Conservation (phyloP, 176 grass and related monocot species). For the Neostapfia colusana region DNA sequence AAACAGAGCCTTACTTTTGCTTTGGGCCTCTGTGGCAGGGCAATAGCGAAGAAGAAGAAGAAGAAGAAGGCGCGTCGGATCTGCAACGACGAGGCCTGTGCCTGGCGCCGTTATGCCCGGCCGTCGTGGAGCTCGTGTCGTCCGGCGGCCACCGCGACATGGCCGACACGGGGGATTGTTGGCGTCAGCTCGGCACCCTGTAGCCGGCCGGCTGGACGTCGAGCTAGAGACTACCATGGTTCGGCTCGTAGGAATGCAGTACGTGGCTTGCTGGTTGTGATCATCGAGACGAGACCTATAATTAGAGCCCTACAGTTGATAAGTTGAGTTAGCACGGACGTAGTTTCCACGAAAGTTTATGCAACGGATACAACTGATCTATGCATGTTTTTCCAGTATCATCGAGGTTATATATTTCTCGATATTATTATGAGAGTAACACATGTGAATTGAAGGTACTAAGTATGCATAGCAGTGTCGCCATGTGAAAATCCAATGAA, state of each 20-base stretch:
- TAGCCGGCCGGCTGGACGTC: slow-evolving; percentile 22
- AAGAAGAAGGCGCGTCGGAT: not conserved
- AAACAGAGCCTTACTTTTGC: not conserved
- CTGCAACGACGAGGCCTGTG: slow-evolving; percentile 58
- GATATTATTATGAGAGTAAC: too few species aligned
- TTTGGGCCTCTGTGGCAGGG: not conserved
- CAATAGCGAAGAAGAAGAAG: slow-evolving; percentile 7
- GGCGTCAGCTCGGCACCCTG: slow-evolving; percentile 5
- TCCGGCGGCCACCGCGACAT: slow-evolving; percentile 18
- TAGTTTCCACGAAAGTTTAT: not conserved
- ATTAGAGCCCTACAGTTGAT: not conserved
- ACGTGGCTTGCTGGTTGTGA: not conserved
- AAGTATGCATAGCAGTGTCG: not conserved
- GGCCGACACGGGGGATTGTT: slow-evolving; percentile 12
- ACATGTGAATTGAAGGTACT: too few species aligned
- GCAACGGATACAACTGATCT: not conserved
- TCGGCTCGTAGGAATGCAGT: slow-evolving; percentile 8
- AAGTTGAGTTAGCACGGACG: not conserved
- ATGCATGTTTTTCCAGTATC: not conserved
- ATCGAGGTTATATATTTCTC: not conserved
- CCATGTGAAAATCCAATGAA: not conserved
- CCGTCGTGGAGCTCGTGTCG: slow-evolving; percentile 33
- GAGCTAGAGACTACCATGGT: not conserved
- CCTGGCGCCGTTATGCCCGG: slow-evolving; percentile 42
- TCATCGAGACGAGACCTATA: slow-evolving; percentile 20